Conservation (phyloP, 2,329 filamentous ascomycete species). For the Talaromyces atroroseus region DNA sequence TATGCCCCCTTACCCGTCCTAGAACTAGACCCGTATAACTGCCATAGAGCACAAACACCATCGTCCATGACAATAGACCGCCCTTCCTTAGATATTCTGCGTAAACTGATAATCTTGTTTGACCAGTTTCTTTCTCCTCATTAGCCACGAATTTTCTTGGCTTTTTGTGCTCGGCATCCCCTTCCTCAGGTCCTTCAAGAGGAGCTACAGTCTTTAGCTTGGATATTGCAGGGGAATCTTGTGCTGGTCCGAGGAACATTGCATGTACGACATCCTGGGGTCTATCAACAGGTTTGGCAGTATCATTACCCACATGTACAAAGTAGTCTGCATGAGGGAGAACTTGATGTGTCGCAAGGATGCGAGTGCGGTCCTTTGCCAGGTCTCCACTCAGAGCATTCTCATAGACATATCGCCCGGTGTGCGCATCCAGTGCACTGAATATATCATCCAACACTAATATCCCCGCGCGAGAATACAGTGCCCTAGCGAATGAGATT, state of each 20-base stretch:
- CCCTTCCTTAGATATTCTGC: constrained; percentile 63
- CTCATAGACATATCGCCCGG: constrained; percentile 75
- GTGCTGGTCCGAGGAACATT: too few species aligned
- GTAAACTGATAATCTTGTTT: constrained; percentile 63
- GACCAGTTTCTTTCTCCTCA: constrained; percentile 63
- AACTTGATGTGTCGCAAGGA: constrained; percentile 77
- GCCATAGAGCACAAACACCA: constrained; percentile 52
- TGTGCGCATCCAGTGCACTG: constrained; percentile 72
- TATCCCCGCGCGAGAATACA: constrained; percentile 72
- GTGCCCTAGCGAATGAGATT: constrained; percentile 69
- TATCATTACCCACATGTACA: constrained; percentile 66
- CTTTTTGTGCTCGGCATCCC: too few species aligned
- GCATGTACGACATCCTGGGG: too few species aligned
- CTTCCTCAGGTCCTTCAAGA: too few species aligned
- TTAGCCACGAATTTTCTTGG: constrained; percentile 35
- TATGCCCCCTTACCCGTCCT: background rate
- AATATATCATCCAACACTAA: constrained; percentile 79
- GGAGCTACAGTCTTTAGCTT: too few species aligned
- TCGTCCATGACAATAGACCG: constrained; percentile 55
- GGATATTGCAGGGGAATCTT: too few species aligned
- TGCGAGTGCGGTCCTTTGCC: constrained; percentile 63
- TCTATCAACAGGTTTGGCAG: constrained; percentile 33
- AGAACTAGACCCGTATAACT: constrained; percentile 51
- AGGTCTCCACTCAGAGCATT: constrained; percentile 68
- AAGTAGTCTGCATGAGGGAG: constrained; percentile 67